Base-by-base conservation (phyloP, 164 flowering plant genomes). In the Magnolia kwangsiensis region DNA sequence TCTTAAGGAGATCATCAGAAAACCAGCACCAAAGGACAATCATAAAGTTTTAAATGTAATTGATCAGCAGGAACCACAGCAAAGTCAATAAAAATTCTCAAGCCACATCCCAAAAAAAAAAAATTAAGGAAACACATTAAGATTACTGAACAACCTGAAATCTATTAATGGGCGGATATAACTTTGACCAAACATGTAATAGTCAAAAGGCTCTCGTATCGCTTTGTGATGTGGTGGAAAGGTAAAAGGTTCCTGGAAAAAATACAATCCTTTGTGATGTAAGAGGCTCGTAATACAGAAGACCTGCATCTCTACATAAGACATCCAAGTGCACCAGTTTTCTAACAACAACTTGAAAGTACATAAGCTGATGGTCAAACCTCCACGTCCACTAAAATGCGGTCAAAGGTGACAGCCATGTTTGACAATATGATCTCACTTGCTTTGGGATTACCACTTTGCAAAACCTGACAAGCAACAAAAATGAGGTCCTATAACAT, bases 181-280 rank as follows among this genome's bases (percentile, higher is more conserved):
- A 71, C 85, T 89, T 78, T 94, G 98, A 82, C 94, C 99, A 82
- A 96, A 92, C 84, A 69, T 83, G 81, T 87, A 96, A 77, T 96
- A 96, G 86, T 96, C 99, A 87, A 94, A 90, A 63, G 99, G 98
- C 84, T 90, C 89, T 79, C 99, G 85, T 72, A 90, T 74, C 67
- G 98, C 97, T 83, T 86, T 85, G 82, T 96, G 98, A 83, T 88
- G 72, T 61, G 99, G 84, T 73, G 88, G 24, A 80, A 96, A 96
- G 67, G 74, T 82, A 85, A 85, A 94, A 63, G 99, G 92, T 20
- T 92, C 95, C 99, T 96, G 90, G 78, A 84, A 66, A 67, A 67
- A 67, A 67, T 37, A 67, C 31, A 31, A 21, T 20, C 27, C 68
- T 65, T 65, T 65, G 68, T 61, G 21, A 61, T 16, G 20, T 65